Evolutionary conservation across 176 grass and related monocot genomes (phyloP).

Genomic region (Luzula sylvatica): DNA sequence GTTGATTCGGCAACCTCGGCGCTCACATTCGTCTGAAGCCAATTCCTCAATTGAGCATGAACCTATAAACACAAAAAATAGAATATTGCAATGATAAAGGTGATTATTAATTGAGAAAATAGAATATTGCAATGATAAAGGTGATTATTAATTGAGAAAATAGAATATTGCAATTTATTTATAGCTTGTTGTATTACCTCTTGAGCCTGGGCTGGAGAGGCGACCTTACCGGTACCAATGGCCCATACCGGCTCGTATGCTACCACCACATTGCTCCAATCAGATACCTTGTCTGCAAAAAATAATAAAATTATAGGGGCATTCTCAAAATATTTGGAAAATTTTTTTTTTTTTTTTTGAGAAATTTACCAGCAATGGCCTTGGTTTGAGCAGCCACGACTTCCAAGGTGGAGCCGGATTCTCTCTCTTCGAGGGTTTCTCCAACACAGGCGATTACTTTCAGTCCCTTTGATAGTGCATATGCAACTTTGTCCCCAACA

Average conservation of each 20-base stretch:
- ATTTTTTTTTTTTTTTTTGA: too few relatives aligned
- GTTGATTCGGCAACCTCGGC: constrained; percentile 69
- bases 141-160: too few relatives aligned
- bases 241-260: constrained; percentile 99
- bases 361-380: constrained; percentile 75
- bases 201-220: constrained; percentile 79
- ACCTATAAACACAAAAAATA: constrained; percentile 33
- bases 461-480: constrained; percentile 75
- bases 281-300: constrained; percentile 55
- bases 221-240: constrained; percentile 97
- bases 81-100: constrained; percentile 22
- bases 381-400: constrained; percentile 94
- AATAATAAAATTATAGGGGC: constrained; percentile 3
- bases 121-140: constrained; percentile 18
- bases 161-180: not conserved
- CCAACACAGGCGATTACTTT: constrained; percentile 98
- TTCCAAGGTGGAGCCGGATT: constrained; percentile 70
- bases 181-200: constrained; percentile 43
- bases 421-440: constrained; percentile 91
- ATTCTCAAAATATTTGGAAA: too few relatives aligned
- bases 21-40: constrained; percentile 67
- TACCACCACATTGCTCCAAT: constrained; percentile 83
- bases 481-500: constrained; percentile 92
- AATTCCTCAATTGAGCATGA: constrained; percentile 54
- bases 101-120: not conserved